phyloP scores from a whole-genome alignment of 352 stramenopile genomes.

The Peronosclerospora sorghi region DNA sequence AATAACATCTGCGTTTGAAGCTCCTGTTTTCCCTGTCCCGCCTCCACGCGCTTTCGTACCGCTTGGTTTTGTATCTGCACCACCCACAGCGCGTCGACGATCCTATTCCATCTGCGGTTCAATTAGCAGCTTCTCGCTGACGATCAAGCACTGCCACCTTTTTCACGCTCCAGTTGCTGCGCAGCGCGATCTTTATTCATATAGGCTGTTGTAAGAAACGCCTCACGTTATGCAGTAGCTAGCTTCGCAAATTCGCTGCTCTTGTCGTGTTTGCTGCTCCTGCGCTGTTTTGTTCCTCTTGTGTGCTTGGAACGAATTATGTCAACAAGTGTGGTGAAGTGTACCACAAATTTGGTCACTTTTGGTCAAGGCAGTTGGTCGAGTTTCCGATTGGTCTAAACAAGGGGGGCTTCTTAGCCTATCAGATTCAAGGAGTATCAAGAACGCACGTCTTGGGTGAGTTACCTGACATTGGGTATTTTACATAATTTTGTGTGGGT shows the following conservation, averaged over 20 bases:
- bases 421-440: too few relatives aligned
- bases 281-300: slow-evolving; percentile 43
- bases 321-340: too few relatives aligned
- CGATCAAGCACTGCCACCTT: slow-evolving; percentile 61
- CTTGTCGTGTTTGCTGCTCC: slow-evolving; percentile 75
- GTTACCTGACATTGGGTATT: too few relatives aligned
- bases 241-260: slow-evolving; percentile 85
- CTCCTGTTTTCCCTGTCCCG: slow-evolving; percentile 51
- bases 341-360: too few relatives aligned
- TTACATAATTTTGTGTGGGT: too few relatives aligned
- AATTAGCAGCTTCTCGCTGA: slow-evolving; percentile 72
- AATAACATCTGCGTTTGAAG: slow-evolving; percentile 65
- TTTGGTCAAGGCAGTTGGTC: too few relatives aligned
- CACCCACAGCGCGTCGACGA: slow-evolving; percentile 69
- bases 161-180: slow-evolving; percentile 84
- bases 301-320: too few relatives aligned
- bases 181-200: slow-evolving; percentile 88
- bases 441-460: too few relatives aligned
- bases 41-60: slow-evolving; percentile 48
- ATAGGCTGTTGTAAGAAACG: slow-evolving; percentile 87
- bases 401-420: too few relatives aligned
- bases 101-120: slow-evolving; percentile 91
- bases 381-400: too few relatives aligned
- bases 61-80: slow-evolving; percentile 54
- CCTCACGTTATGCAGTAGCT: slow-evolving; percentile 82